Base-by-base conservation (phyloP, 176 grass and related monocot species). In the Triticum dicoccoides region DNA sequence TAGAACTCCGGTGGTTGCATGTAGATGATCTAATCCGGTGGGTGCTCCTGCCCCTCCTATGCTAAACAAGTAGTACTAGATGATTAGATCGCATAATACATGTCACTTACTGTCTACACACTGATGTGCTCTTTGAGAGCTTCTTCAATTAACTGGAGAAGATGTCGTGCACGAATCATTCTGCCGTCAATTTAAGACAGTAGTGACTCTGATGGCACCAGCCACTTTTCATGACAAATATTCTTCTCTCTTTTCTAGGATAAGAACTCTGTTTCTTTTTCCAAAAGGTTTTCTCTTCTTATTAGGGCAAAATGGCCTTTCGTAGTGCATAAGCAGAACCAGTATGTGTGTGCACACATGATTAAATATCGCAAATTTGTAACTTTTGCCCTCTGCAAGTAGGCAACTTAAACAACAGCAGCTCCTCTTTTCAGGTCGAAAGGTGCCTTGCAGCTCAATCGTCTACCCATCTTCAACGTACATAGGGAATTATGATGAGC, bases 131-230 rank as follows among this genome's bases (percentile, higher is more conserved):
- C 61, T 82, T 67, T 21, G 24, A 37, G 7, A 56, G 54, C 32
- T 27, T 2, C 35, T 5, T 44, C 44, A 35, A n/a, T 79, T 51
- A 51, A 79, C 73, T 25, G 39, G 58, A 38, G 41, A 27, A 56
- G 65, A 45, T 71, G 42, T 35, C 11, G 38, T 73, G 54, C n/a
- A 84, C n/a, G n/a, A 89, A 89, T 80, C 66, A 42, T 89, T 73
- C 15, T 65, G 17, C 17, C 68, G 33, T 85, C 67, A 33, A 56
- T 69, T 78, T 33, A 59, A 89, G 18, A 80, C 77, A 23, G 56
- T 42, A 66, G 82, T n/a, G 65, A 44, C 15, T 80, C 54, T 18
- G 66, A 84, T 51, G 56, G 4, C 1, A 32, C 49, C 63, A 69
- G 11, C 78, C 23, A 24, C 47, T 78, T 88, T 69, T 69, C 8